Evolutionary conservation across 139 green algal genomes (phyloP).

Genomic region (Closterium sp.): DNA sequence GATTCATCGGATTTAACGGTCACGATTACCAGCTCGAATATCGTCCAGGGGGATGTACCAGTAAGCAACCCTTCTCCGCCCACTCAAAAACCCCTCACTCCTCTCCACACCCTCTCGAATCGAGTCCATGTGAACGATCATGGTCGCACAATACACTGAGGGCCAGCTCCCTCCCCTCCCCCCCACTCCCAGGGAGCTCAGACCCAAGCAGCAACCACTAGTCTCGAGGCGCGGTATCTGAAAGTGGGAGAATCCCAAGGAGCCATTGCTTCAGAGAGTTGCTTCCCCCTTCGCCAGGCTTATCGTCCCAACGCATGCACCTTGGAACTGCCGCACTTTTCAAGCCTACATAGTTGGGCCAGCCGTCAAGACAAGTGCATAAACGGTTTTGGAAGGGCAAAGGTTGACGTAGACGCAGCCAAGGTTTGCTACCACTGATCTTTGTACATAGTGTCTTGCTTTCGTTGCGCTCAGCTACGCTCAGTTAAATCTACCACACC

Average conservation of each 20-base stretch:
- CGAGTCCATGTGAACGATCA: no score
- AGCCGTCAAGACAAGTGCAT: not conserved
- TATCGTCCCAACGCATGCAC: not conserved
- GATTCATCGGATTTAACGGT: not conserved
- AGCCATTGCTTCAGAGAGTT: no score
- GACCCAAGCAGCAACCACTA: not conserved
- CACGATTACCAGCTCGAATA: no score
- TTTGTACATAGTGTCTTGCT: not conserved
- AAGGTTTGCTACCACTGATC: not conserved
- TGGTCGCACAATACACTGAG: no score
- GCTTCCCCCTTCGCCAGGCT: not conserved
- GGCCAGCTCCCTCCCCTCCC: no score
- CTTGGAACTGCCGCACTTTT: not conserved
- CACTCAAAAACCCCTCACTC: no score
- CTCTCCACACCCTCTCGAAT: not conserved
- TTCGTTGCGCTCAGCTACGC: not conserved
- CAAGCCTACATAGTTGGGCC: no score
- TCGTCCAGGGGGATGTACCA: no score
- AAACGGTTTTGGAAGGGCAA: not conserved
- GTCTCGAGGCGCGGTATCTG: not conserved
- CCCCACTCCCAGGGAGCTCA: not conserved
- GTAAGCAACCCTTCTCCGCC: no score
- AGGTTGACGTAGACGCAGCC: not conserved
- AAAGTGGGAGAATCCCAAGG: no score
- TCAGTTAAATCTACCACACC: no score